Conservation (phyloP, 2,329 filamentous ascomycete species). For the Xylaria polymorpha region DNA sequence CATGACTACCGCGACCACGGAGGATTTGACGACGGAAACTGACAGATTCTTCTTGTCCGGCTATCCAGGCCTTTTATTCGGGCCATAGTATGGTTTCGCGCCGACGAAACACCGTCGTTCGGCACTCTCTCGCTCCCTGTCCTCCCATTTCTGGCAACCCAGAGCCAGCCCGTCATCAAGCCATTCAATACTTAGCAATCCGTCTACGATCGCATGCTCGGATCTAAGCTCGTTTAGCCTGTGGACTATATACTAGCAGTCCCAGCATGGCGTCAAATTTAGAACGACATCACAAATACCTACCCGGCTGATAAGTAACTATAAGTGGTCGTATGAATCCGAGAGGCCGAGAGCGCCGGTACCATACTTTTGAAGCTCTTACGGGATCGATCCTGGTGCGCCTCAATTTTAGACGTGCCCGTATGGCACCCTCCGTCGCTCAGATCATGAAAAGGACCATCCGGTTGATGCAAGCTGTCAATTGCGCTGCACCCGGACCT, state of each 20-base stretch:
- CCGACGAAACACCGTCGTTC: conserved; percentile 9
- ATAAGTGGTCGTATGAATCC: conserved; percentile 17
- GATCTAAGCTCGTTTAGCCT: conserved; percentile 11
- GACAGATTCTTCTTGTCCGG: background rate
- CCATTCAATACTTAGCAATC: conserved; percentile 8
- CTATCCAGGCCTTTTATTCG: background rate
- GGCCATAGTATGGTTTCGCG: background rate
- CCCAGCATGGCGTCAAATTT: conserved; percentile 13
- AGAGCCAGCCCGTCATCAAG: conserved; percentile 13
- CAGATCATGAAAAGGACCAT: conserved; percentile 23
- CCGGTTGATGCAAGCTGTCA: conserved; percentile 5
- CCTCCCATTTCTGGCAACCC: conserved; percentile 3
- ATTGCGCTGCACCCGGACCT: conserved; percentile 1
- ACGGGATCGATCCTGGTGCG: conserved; percentile 6
- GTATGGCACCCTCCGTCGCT: conserved; percentile 4
- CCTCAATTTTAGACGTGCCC: background rate
- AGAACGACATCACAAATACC: conserved; percentile 34
- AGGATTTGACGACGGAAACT: conserved; percentile 23
- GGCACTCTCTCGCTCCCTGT: background rate
- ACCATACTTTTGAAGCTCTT: conserved; percentile 26
- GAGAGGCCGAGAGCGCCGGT: conserved; percentile 5
- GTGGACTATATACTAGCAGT: conserved; percentile 4
- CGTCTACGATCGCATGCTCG: conserved; percentile 8
- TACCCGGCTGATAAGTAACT: conserved; percentile 15
- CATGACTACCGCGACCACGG: background rate